A percentile compares a stretch with the other conserved stretches of the same genome.
phyloP scores from a whole-genome alignment of 2,329 filamentous ascomycete species.

The Ophiostoma sp. region DNA sequence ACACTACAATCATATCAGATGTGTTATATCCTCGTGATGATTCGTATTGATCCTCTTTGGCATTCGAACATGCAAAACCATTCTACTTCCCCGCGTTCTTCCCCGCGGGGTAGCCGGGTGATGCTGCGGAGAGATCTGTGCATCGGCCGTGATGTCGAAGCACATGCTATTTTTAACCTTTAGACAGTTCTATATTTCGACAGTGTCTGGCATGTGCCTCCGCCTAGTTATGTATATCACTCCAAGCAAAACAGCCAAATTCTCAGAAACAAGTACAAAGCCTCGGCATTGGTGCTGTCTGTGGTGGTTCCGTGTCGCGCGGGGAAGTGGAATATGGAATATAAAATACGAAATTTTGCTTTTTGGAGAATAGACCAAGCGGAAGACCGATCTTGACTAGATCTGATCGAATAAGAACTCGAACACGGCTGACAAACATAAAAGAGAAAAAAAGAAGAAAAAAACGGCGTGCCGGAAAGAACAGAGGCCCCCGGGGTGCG shows the following conservation, averaged over 20 bases:
- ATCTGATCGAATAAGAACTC: neutral
- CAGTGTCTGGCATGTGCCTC: neutral
- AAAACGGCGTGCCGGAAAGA: neutral
- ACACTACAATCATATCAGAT: neutral
- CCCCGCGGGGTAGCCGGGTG: neutral
- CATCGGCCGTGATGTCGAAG: neutral
- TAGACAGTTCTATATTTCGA: neutral
- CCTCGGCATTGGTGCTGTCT: neutral
- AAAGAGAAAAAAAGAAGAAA: neutral
- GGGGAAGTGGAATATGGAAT: neutral
- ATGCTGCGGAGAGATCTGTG: neutral
- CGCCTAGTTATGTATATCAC: neutral
- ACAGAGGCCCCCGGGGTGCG: neutral
- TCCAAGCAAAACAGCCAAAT: neutral
- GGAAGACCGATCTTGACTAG: neutral
- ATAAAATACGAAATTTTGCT: neutral
- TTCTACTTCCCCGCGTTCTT: neutral
- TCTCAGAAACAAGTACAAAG: neutral
- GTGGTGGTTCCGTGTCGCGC: neutral
- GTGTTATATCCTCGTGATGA: constrained; percentile 1
- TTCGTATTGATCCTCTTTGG: neutral
- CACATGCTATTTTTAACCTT: neutral
- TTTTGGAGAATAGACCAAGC: neutral
- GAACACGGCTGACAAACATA: neutral
- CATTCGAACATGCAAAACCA: neutral